Conservation (phyloP, 2,329 filamentous ascomycete species). For the Tolypocladium ovalisporum region DNA sequence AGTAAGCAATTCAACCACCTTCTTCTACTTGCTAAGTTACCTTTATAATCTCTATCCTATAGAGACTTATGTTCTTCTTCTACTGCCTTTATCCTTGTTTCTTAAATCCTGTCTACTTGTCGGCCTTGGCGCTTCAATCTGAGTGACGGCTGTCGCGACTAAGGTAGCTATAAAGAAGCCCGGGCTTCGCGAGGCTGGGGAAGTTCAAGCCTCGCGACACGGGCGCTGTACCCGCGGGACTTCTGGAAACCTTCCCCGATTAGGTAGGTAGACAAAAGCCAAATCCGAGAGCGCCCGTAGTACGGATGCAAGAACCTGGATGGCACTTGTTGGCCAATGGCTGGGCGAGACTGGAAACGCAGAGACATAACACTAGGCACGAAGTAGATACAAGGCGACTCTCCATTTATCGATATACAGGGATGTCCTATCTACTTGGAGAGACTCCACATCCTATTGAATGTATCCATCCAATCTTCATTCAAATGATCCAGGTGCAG, state of each 20-base stretch:
- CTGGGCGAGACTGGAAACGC: neutral
- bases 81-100: too few relatives aligned
- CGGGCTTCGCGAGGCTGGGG: neutral
- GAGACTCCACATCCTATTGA: conserved; percentile 23
- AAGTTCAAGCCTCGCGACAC: neutral
- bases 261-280: neutral
- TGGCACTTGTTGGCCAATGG: neutral
- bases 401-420: conserved; percentile 29
- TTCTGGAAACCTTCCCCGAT: neutral
- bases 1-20: too few relatives aligned
- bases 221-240: neutral
- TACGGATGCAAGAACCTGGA: neutral
- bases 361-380: neutral
- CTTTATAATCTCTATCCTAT: too few relatives aligned
- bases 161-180: neutral
- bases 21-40: too few relatives aligned
- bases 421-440: conserved; percentile 29
- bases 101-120: too few relatives aligned
- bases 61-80: too few relatives aligned
- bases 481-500: conserved; percentile 11
- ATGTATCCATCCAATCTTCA: conserved; percentile 21
- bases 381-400: conserved; percentile 15
- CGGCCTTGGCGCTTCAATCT: neutral
- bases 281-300: neutral
- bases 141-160: neutral